Evolutionary conservation across 495 filamentous ascomycete genomes (phyloP), one percentile per base, ranked within the genome.

Genomic region (Xylaria bambusicola): DNA sequence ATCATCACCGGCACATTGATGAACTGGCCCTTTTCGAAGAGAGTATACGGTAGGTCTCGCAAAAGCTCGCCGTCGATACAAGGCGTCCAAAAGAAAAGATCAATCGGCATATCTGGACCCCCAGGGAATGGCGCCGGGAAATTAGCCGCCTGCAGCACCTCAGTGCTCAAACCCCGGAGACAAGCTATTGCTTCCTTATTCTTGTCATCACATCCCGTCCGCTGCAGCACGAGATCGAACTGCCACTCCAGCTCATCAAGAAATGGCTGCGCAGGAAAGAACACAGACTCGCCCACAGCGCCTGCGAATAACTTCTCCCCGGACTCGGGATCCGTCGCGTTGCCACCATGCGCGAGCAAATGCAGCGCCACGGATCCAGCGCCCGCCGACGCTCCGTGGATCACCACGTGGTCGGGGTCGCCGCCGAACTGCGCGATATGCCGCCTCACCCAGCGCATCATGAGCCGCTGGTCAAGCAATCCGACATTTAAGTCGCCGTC

Each of bases 311-410:
- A 70, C 2, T 6, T 42, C 38, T 61, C 38, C 1, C 26, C 44
- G 69, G 59, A 6, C 33, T 38, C 33, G 7, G 71, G 55, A 18
- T 65, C 62, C 3, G 69, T 71, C 17, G 66, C 70, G 53, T 90
- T 86, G 0, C 88, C 86, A 33, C 29, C 29, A 33, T 33, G 5
- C 29, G 29, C 29, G 3, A 85, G 77, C 24, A 91, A 78, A 26
- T 90, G 85, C 48, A 91, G 74, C 15, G 82, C 83, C 2, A 91
- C 80, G 0, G 85, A 84, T 1, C 75, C 86, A 5, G 81, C 88
- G 13, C 89, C 89, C 6, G 88, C 89, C 26, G 85, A 89, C n/a
- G 81, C 83, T 49, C 89, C 88, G 59, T 86, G 84, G 31, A 92
- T 83, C 21, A 88, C 84, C 21, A 92, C 83, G 60, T 88, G 87